Evolutionary conservation across 2,329 filamentous ascomycete species (phyloP), one percentile per base, ranked within the genome.

Genomic region (Dothideomycetes sp.): DNA sequence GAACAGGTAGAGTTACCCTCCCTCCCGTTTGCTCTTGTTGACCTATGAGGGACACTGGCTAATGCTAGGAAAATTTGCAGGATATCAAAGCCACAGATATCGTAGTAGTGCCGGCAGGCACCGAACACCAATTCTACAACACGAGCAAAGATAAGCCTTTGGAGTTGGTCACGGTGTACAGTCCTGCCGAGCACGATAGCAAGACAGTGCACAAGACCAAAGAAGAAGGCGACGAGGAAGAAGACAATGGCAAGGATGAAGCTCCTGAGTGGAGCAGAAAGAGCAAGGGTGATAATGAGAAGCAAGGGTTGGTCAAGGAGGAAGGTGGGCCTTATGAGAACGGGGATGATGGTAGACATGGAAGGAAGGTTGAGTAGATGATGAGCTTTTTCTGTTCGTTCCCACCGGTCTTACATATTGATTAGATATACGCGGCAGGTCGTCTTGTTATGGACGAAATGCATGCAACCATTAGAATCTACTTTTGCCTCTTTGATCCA

Each of bases 61-160:
- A 44, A 34, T 25, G 9, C 45, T 48, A 24, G 49, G 44, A 43
- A 47, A 17, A n/a, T n/a, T n/a, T n/a, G n/a, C 31, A 65, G 45
- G 61, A 66, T 33, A 57, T 78, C 44, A 68, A 67, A n/a, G n/a
- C 38, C 17, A 41, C 71, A 40, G 65, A 77, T 57, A 58, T 78
- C 12, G 69, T 80, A 17, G 67, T 80, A 35, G 76, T 81, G 3
- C 77, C 78, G 0, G 78, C 77, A 0, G 77, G 77, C 0, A 80
- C 76, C 2, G 73, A 76, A 55, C 76, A 80, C 53, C 76, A 80
- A 52, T 80, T 81, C 54, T 61, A 80, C 35, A 80, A 79, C 43
- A 75, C 65, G 2, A 54, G 51, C 15, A 76, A 76, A 1, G 64
- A 71, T 1, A 67, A 68, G 35, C 75, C 76, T 2, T 54, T 80